Conservation (phyloP, 1,284 basidiomycete genomes). For the Phaffia rhodozyma region DNA sequence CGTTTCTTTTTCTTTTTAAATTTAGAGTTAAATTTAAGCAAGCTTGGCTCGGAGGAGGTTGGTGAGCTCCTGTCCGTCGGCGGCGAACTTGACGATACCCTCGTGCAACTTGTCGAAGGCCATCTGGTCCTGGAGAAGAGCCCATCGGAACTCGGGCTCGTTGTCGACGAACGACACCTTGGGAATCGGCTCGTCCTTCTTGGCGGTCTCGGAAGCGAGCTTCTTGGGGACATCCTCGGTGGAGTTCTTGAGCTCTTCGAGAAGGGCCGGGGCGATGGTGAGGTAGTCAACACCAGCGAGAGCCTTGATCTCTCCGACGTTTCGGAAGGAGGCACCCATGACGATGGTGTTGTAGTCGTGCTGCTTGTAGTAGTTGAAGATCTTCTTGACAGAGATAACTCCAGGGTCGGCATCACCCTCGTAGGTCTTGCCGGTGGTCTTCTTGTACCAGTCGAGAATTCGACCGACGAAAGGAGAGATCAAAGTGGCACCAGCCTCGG, state of each 20-base stretch:
- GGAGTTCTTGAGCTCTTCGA: slow-evolving; percentile 84
- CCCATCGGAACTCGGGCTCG: slow-evolving; percentile 91
- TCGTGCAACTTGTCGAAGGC: slow-evolving; percentile 72
- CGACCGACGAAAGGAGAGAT: slow-evolving; percentile 99
- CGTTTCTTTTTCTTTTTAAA: neutral
- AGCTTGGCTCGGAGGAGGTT: slow-evolving; percentile 68
- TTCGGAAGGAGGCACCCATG: slow-evolving; percentile 76
- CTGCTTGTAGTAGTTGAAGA: slow-evolving; percentile 99
- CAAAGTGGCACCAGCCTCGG: slow-evolving; percentile 93
- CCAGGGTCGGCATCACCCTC: slow-evolving; percentile 85
- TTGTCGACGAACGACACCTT: slow-evolving; percentile 85
- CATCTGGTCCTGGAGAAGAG: slow-evolving; percentile 81
- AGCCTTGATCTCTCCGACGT: slow-evolving; percentile 84
- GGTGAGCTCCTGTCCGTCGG: slow-evolving; percentile 86
- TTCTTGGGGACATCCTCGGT: slow-evolving; percentile 67
- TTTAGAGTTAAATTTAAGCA: slow-evolving; percentile 23
- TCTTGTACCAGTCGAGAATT: slow-evolving; percentile 67
- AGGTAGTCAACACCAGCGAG: slow-evolving; percentile 95
- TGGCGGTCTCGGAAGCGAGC: slow-evolving; percentile 58
- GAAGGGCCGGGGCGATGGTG: slow-evolving; percentile 80
- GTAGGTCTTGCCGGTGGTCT: slow-evolving; percentile 66
- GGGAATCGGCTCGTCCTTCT: slow-evolving; percentile 48
- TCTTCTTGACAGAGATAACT: slow-evolving; percentile 87
- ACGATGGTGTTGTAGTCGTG: slow-evolving; percentile 97
- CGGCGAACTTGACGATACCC: slow-evolving; percentile 50